Conservation (phyloP, 177 flowering plant genomes). For the Vitis hybrid region DNA sequence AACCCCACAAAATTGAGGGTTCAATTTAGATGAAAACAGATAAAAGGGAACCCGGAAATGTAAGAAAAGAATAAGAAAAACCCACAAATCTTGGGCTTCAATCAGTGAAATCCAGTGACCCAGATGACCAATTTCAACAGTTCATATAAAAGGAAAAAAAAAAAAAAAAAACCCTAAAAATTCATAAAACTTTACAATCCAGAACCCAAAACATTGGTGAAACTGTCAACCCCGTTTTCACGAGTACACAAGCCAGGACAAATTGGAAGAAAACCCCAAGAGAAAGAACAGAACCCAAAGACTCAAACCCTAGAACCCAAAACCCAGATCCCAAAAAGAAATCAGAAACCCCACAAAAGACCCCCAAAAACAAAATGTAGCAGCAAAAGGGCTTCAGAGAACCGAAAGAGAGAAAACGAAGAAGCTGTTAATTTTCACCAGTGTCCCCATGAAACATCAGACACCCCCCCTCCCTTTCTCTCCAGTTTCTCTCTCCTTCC, state of each 20-base stretch:
- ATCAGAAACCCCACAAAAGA: slow-evolving; percentile 3
- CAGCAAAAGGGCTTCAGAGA: neutral
- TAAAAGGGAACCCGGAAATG: slow-evolving; percentile 7
- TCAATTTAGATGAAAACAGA: neutral
- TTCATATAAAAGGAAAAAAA: slow-evolving; percentile 1
- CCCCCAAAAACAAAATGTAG: neutral
- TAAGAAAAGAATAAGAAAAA: slow-evolving; percentile 4
- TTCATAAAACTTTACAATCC: slow-evolving; percentile 4
- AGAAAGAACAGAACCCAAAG: slow-evolving; percentile 12
- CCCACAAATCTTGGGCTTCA: neutral
- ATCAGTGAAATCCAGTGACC: neutral
- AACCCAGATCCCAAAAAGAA: slow-evolving; percentile 29
- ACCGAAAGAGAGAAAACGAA: neutral
- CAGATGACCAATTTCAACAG: neutral
- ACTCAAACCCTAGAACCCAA: slow-evolving; percentile 29
- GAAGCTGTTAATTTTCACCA: neutral
- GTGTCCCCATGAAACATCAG: slow-evolving; percentile 17
- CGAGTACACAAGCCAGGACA: slow-evolving; percentile 5
- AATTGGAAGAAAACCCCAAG: slow-evolving; percentile 16
- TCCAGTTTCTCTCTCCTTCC: slow-evolving; percentile 13
- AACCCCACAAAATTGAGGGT: slow-evolving; percentile 5
- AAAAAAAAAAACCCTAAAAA: slow-evolving; percentile 1
- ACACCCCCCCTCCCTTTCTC: slow-evolving; percentile 12
- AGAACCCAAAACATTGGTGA: slow-evolving; percentile 6
- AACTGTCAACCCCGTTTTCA: slow-evolving; percentile 12